Evolutionary conservation across 164 flowering plant genomes (phyloP).

Genomic region (Malania oleifera): DNA sequence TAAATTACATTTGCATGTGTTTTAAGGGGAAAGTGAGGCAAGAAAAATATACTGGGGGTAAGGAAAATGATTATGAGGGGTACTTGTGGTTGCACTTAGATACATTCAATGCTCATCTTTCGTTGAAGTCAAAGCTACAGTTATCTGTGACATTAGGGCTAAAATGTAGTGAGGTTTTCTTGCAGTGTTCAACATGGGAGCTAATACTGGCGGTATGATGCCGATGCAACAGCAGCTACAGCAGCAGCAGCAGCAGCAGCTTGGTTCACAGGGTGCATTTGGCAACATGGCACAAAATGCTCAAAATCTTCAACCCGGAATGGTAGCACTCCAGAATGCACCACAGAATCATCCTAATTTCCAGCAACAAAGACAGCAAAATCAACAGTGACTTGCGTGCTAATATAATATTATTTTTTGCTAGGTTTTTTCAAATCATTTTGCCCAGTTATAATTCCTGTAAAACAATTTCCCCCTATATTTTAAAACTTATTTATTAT

Average conservation of each 20-base stretch:
- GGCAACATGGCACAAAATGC: constrained; percentile 58
- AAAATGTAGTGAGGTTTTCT: constrained; percentile 8
- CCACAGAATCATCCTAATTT: constrained; percentile 61
- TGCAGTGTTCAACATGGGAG: constrained; percentile 87
- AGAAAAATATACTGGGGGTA: no score
- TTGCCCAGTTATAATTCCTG: no score
- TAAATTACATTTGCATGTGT: background rate
- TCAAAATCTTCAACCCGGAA: constrained; percentile 63
- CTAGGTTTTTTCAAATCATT: no score
- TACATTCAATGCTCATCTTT: no score
- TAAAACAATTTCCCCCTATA: no score
- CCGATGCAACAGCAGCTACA: constrained; percentile 59
- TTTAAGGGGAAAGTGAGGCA: background rate
- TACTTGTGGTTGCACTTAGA: no score
- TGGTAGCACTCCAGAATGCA: constrained; percentile 58
- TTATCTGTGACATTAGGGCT: background rate
- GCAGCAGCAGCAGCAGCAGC: constrained; percentile 51
- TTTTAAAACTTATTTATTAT: no score
- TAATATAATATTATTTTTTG: no score
- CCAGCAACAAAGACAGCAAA: constrained; percentile 71
- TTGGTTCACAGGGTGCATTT: constrained; percentile 56
- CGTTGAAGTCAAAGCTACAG: background rate
- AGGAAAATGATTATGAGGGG: no score
- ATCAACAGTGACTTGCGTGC: constrained; percentile 35
- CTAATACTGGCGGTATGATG: constrained; percentile 60